These are phyloP conservation scores for Apiospora aurea DNA, from an alignment of 2,329 filamentous ascomycete genomes.

Conservation along the genomic window DNA sequence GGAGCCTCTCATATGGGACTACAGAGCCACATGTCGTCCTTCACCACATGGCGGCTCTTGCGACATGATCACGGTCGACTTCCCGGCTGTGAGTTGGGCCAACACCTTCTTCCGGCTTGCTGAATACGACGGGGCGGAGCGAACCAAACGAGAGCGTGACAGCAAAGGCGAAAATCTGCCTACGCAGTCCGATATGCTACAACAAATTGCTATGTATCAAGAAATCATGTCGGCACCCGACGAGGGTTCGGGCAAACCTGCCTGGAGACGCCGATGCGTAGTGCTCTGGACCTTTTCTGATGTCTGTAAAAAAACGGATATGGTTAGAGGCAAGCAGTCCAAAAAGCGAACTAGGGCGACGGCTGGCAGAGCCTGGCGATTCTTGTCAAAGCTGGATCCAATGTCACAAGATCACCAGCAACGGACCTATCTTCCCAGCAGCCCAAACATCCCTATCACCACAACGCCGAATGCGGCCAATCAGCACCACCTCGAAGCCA, in stretches of 20 bases:
- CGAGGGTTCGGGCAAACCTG: slow-evolving; percentile 38
- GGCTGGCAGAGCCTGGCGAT: slow-evolving; percentile 67
- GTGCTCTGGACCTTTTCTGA: slow-evolving; percentile 69
- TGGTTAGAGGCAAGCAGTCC: neutral
- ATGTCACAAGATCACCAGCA: slow-evolving; percentile 65
- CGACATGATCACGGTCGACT: slow-evolving; percentile 60
- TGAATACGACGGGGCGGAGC: slow-evolving; percentile 52
- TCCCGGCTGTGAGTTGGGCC: slow-evolving; percentile 65
- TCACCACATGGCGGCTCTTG: slow-evolving; percentile 17
- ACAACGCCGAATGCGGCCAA: neutral
- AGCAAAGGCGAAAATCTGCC: slow-evolving; percentile 40
- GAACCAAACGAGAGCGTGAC: neutral
- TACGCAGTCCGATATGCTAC: slow-evolving; percentile 58
- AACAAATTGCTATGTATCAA: slow-evolving; percentile 71
- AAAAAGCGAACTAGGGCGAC: slow-evolving; percentile 44
- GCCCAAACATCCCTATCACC: neutral
- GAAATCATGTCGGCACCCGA: slow-evolving; percentile 66
- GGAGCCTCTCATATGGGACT: slow-evolving; percentile 52
- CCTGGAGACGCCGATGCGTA: slow-evolving; percentile 64
- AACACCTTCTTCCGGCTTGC: slow-evolving; percentile 64
- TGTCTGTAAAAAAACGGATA: slow-evolving; percentile 45
- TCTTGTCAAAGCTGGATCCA: slow-evolving; percentile 66
- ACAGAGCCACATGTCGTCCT: slow-evolving; percentile 55
- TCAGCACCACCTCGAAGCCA: neutral
- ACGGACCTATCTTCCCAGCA: slow-evolving; percentile 42